These are phyloP conservation scores for Puccinia hordei DNA, from an alignment of 1,284 basidiomycete species.

Conservation along the genomic window DNA sequence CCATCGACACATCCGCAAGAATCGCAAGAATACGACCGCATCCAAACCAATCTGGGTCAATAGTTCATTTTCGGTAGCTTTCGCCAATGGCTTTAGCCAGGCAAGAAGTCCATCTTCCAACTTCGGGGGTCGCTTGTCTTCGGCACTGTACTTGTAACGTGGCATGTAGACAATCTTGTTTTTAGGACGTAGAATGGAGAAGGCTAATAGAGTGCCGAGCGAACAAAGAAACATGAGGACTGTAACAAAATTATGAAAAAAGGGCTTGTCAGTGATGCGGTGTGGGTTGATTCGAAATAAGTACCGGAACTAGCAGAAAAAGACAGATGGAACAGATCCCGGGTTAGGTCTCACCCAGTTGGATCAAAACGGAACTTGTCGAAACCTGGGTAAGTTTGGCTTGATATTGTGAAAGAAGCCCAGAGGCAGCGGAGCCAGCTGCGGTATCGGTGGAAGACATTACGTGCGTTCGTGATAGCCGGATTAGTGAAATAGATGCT, in stretches of 20 bases:
- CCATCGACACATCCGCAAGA: conserved; percentile 81
- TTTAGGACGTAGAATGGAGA: conserved; percentile 75
- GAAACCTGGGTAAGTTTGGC: conserved; percentile 40
- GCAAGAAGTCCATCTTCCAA: conserved; percentile 53
- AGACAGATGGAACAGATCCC: too few relatives aligned
- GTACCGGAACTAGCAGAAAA: too few relatives aligned
- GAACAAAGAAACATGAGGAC: conserved; percentile 42
- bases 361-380: conserved; percentile 39
- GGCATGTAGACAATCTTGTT: conserved; percentile 65
- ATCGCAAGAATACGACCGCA: conserved; percentile 87
- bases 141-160: conserved; percentile 51
- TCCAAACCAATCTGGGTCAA: conserved; percentile 88
- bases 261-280: too few relatives aligned
- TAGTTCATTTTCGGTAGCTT: conserved; percentile 81
- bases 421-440: conserved; percentile 39
- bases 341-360: conserved; percentile 32
- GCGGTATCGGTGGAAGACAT: conserved; percentile 46
- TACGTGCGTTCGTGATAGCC: conserved; percentile 10
- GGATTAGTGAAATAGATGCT: neutral
- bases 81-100: conserved; percentile 80
- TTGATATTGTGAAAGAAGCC: conserved; percentile 45
- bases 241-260: conserved; percentile 12
- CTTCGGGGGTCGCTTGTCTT: conserved; percentile 35
- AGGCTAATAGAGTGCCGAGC: conserved; percentile 68
- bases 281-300: too few relatives aligned